phyloP scores from a whole-genome alignment of 495 filamentous ascomycete genomes.

The Margaritispora aquatica region DNA sequence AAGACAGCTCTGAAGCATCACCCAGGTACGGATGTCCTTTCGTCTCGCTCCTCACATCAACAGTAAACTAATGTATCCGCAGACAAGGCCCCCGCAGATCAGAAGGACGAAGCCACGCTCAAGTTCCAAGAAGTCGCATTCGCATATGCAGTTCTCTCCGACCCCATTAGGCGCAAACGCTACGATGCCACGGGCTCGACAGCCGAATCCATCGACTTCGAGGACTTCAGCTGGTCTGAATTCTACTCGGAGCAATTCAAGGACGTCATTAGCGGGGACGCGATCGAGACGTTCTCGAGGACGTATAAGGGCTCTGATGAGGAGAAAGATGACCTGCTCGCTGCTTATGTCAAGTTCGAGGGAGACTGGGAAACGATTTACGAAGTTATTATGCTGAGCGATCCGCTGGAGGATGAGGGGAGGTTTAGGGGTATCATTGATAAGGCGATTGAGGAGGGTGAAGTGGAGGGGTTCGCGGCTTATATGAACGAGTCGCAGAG shows the following conservation, averaged over 20 bases:
- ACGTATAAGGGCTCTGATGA: slow-evolving; percentile 85
- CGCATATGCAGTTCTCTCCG: slow-evolving; percentile 87
- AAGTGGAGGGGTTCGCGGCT: slow-evolving; percentile 56
- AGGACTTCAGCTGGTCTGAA: slow-evolving; percentile 81
- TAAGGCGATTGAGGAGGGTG: slow-evolving; percentile 62
- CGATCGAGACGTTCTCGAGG: slow-evolving; percentile 63
- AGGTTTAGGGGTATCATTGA: slow-evolving; percentile 77
- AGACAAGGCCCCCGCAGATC: slow-evolving; percentile 68
- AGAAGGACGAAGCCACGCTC: slow-evolving; percentile 61
- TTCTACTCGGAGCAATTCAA: slow-evolving; percentile 81
- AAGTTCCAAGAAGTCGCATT: slow-evolving; percentile 89
- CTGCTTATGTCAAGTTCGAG: slow-evolving; percentile 60
- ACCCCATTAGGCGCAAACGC: slow-evolving; percentile 64
- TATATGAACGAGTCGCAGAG: slow-evolving; percentile 68
- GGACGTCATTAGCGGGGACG: slow-evolving; percentile 60
- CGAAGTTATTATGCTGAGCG: slow-evolving; percentile 75
- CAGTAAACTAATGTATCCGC: slow-evolving; percentile 31
- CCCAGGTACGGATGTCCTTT: slow-evolving; percentile 63
- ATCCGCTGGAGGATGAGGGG: slow-evolving; percentile 79
- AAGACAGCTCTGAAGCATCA: slow-evolving; percentile 85
- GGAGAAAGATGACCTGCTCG: slow-evolving; percentile 68
- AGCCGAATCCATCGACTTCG: slow-evolving; percentile 64
- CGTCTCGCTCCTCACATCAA: slow-evolving; percentile 49
- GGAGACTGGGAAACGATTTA: slow-evolving; percentile 75
- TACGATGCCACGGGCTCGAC: slow-evolving; percentile 90